Base-by-base conservation (phyloP, 2,329 filamentous ascomycete genomes). In the Harringtonia lauricola region DNA sequence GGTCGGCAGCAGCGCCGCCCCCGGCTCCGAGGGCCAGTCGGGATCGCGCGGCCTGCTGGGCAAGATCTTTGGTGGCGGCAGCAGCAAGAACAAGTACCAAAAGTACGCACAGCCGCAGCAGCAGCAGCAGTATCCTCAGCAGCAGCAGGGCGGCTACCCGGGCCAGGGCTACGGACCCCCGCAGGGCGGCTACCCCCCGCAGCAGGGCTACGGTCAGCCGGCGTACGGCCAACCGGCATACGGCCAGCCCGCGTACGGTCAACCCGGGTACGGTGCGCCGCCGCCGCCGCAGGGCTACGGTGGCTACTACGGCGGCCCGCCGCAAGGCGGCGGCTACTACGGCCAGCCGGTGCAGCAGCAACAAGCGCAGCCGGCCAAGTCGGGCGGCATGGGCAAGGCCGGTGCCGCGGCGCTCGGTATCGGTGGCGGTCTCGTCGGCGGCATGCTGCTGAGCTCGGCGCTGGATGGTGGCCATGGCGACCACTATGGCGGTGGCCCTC, bases 401-500 rank as follows among this genome's bases (percentile, higher is more conserved):
- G 86, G 85, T 39, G 86, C 81, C 41, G 78, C 81, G 9, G 85
- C 85, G 19, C 66, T 94, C 36, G 88, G 88, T 65, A 61, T 86
- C 4, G 88, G 87, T 52, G 88, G 83, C 50, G 88, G 88, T 60
- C 57, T 95, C 57, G 55, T 95, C 1, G 89, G 87, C 53, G 88
- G 88, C 44, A 74, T 78, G 49, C 49, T 94, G 54, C 62, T 94
- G 28, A 81, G 72, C 2, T 70, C 83, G 55, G 80, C 81, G 1
- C 69, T 89, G 41, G 64, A 83, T 44, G 75, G 81, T 48, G 59
- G 72, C 38, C 62, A 81, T 47, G 67, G 76, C 6, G 72, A 74
- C 26, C 81, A 78, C 52, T 48, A 35, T 26, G 49, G 33, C 44
- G 46, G 42, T 42, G 41, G 51, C 43, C 44, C 40, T 40, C 39